Conservation (phyloP, 257 asterid species). For the Solanum paucissectum region DNA sequence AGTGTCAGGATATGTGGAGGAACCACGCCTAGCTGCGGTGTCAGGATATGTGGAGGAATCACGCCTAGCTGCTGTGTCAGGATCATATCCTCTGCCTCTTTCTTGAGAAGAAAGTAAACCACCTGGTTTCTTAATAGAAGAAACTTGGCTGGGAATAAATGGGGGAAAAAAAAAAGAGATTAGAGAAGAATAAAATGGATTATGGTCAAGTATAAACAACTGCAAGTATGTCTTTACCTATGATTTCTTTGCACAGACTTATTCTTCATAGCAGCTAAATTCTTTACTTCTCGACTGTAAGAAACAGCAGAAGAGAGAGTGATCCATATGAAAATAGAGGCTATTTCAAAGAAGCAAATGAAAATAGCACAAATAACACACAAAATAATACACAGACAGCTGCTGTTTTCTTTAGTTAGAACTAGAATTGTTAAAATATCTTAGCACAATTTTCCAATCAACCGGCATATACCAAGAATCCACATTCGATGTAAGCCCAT, state of each 20-base stretch:
- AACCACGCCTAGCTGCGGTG: background rate
- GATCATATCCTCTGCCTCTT: background rate
- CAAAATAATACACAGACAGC: background rate
- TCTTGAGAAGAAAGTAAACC: background rate
- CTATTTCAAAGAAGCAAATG: background rate
- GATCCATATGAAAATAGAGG: background rate
- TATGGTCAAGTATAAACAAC: background rate
- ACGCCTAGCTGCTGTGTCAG: background rate
- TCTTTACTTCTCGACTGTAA: constrained; percentile 69
- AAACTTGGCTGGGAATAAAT: constrained; percentile 1
- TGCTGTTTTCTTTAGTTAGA: background rate
- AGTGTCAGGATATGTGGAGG: background rate
- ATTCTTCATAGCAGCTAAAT: constrained; percentile 54
- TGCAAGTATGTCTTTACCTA: constrained; percentile 27
- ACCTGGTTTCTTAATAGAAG: constrained; percentile 5
- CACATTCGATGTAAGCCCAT: background rate
- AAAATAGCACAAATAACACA: background rate
- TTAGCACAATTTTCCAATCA: background rate
- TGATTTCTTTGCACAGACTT: constrained; percentile 34
- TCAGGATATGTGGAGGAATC: background rate
- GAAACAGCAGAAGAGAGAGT: background rate
- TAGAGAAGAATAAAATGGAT: background rate
- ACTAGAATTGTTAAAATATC: background rate
- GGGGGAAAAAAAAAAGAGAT: background rate
- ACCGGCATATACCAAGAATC: background rate